These are phyloP conservation scores for Nemania serpens DNA, from an alignment of 2,329 filamentous ascomycete genomes.

Conservation along the genomic window DNA sequence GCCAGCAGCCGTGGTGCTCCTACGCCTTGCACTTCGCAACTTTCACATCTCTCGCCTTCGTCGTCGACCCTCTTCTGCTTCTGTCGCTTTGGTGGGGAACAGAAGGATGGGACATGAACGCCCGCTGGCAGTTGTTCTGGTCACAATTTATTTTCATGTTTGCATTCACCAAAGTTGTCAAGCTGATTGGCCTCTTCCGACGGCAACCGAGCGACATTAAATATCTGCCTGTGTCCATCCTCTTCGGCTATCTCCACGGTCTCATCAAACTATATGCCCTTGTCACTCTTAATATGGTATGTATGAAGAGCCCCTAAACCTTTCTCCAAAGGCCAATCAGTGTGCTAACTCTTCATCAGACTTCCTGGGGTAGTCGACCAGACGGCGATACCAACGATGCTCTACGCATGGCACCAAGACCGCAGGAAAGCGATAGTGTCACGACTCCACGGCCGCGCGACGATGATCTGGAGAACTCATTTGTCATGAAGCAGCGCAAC, in stretches of 20 bases:
- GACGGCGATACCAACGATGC: conserved; percentile 86
- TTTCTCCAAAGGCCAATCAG: not conserved
- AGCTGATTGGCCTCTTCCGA: conserved; percentile 84
- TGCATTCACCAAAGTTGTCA: conserved; percentile 84
- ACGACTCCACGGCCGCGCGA: conserved; percentile 41
- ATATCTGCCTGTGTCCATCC: conserved; percentile 80
- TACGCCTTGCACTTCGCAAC: conserved; percentile 94
- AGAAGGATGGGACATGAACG: conserved; percentile 58
- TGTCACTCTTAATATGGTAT: conserved; percentile 80
- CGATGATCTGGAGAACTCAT: conserved; percentile 36
- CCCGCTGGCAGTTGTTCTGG: conserved; percentile 61
- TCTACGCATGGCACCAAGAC: conserved; percentile 64
- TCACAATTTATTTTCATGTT: conserved; percentile 76
- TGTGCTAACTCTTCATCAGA: conserved; percentile 58
- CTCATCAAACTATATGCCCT: conserved; percentile 90
- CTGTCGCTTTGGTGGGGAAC: conserved; percentile 72
- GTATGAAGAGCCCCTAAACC: not conserved
- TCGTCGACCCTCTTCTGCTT: conserved; percentile 75
- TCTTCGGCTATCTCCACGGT: conserved; percentile 93
- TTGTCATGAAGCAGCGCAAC: conserved; percentile 17
- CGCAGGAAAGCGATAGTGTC: conserved; percentile 45
- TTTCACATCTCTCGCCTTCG: conserved; percentile 83
- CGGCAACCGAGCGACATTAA: conserved; percentile 81
- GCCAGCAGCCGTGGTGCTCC: conserved; percentile 89
- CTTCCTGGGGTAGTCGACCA: conserved; percentile 92